These are phyloP conservation scores for Colletotrichum simmondsii DNA, from an alignment of 2,329 filamentous ascomycete species.

Conservation along the genomic window DNA sequence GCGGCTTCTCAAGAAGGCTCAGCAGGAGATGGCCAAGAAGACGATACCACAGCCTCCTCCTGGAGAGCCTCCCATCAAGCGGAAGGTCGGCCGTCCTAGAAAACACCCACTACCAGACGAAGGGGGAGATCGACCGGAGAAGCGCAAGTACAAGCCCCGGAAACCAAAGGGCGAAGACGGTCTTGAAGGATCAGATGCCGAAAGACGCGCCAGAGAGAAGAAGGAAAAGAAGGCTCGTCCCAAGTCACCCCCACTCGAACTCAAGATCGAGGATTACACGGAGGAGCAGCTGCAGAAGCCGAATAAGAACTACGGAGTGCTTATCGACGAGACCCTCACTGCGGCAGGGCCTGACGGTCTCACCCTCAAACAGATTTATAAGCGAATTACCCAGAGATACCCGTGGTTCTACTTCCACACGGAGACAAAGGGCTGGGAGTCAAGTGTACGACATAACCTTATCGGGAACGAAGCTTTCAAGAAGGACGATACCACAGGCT, in stretches of 20 bases:
- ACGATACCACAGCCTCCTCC: constrained; percentile 58
- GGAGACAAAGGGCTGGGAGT: constrained; percentile 74
- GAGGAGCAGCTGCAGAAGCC: constrained; percentile 69
- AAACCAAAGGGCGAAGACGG: constrained; percentile 65
- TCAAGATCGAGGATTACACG: constrained; percentile 66
- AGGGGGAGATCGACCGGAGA: constrained; percentile 65
- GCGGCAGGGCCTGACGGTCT: constrained; percentile 61
- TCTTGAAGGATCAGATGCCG: constrained; percentile 66
- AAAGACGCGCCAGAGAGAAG: constrained; percentile 66
- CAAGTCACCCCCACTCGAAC: constrained; percentile 69
- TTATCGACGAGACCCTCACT: constrained; percentile 69
- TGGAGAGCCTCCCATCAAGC: constrained; percentile 65
- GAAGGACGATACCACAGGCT: constrained; percentile 66
- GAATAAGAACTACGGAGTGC: constrained; percentile 70
- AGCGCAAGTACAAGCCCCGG: constrained; percentile 74
- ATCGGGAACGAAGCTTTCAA: constrained; percentile 71
- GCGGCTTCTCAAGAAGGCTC: constrained; percentile 70
- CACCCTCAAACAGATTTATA: constrained; percentile 72
- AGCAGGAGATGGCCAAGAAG: constrained; percentile 63
- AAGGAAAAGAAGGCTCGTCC: constrained; percentile 69
- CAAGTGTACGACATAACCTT: constrained; percentile 72
- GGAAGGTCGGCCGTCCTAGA: constrained; percentile 73
- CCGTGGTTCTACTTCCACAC: constrained; percentile 70
- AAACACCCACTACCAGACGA: constrained; percentile 72
- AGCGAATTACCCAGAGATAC: constrained; percentile 67